phyloP scores from a whole-genome alignment of 1,284 basidiomycete species.

The Heliocybe sulcata region DNA sequence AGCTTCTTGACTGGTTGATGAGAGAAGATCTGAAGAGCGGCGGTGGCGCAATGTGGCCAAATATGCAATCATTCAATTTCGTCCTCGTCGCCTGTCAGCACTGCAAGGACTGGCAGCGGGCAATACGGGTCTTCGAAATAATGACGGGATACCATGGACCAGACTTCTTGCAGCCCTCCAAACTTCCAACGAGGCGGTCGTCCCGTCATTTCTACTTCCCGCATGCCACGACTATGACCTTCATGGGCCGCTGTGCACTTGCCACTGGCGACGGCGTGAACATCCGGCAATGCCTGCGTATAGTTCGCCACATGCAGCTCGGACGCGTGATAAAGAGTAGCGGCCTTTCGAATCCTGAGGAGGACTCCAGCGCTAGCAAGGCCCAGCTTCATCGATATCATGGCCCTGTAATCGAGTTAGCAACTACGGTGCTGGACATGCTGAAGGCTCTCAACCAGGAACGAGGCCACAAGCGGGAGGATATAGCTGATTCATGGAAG shows the following conservation, averaged over 20 bases:
- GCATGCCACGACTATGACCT: slow-evolving; percentile 40
- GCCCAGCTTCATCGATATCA: slow-evolving; percentile 12
- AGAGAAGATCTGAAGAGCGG: slow-evolving; percentile 32
- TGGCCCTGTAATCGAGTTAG: slow-evolving; percentile 8
- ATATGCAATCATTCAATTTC: slow-evolving; percentile 42
- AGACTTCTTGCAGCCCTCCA: slow-evolving; percentile 40
- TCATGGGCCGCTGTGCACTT: slow-evolving; percentile 46
- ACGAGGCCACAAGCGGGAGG: neutral
- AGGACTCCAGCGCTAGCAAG: neutral
- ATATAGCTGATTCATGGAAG: slow-evolving; percentile 5
- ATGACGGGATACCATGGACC: slow-evolving; percentile 55
- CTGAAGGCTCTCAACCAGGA: slow-evolving; percentile 13
- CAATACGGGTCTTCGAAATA: slow-evolving; percentile 49
- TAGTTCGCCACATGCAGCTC: slow-evolving; percentile 33
- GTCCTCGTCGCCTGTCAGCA: slow-evolving; percentile 55
- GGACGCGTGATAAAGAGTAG: neutral
- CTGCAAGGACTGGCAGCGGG: slow-evolving; percentile 51
- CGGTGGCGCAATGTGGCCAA: slow-evolving; percentile 34
- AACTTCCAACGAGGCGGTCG: slow-evolving; percentile 26
- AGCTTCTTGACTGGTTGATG: slow-evolving; percentile 59
- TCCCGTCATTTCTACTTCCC: slow-evolving; percentile 35
- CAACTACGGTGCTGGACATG: slow-evolving; percentile 14
- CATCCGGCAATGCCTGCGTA: slow-evolving; percentile 50
- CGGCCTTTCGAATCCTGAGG: neutral
- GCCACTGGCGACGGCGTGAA: slow-evolving; percentile 37